A percentile compares a stretch with the other conserved stretches of the same genome.
Evolutionary conservation across 352 stramenopile species (phyloP).

Genomic region (Phytopythium ostracodes): DNA sequence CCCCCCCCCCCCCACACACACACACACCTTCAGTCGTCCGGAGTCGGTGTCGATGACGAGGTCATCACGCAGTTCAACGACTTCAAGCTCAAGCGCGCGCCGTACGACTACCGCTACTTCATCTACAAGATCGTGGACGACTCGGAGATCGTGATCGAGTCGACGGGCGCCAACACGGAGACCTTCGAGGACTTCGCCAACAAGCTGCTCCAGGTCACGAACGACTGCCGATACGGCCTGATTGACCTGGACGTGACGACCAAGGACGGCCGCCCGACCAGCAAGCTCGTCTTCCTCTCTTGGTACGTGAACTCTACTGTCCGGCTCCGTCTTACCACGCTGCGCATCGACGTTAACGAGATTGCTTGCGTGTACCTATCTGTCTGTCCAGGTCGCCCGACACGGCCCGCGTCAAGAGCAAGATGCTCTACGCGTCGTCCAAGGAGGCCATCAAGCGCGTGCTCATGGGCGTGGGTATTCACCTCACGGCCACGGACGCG

Average conservation of each 20-base stretch:
- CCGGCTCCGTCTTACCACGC: too few species aligned
- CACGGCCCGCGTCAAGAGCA: slow-evolving; percentile 89
- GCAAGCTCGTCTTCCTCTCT: slow-evolving; percentile 91
- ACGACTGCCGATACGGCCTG: slow-evolving; percentile 87
- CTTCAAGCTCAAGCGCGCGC: slow-evolving; percentile 94
- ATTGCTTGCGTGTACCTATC: too few species aligned
- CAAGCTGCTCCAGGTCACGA: slow-evolving; percentile 66
- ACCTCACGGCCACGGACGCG: slow-evolving; percentile 93
- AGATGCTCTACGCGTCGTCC: slow-evolving; percentile 95
- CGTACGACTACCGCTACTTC: slow-evolving; percentile 93
- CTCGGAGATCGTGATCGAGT: slow-evolving; percentile 92
- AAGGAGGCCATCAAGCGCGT: slow-evolving; percentile 95
- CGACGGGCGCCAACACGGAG: slow-evolving; percentile 64
- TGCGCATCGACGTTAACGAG: too few species aligned
- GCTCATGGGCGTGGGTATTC: slow-evolving; percentile 93
- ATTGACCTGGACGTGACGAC: slow-evolving; percentile 89
- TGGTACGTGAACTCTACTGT: slow-evolving; percentile 28
- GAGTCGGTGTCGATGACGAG: slow-evolving; percentile 91
- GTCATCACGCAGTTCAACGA: slow-evolving; percentile 92
- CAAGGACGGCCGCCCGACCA: slow-evolving; percentile 85
- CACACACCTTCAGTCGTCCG: slow-evolving; percentile 94
- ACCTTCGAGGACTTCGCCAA: slow-evolving; percentile 87
- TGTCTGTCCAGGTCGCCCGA: slow-evolving; percentile 67
- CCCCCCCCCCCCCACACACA: too few species aligned
- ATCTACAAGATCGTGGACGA: slow-evolving; percentile 95